Evolutionary conservation across 768 basidiomycete species (phyloP), one percentile per base, ranked within the genome.

Genomic region (Tremella yokohamensis): DNA sequence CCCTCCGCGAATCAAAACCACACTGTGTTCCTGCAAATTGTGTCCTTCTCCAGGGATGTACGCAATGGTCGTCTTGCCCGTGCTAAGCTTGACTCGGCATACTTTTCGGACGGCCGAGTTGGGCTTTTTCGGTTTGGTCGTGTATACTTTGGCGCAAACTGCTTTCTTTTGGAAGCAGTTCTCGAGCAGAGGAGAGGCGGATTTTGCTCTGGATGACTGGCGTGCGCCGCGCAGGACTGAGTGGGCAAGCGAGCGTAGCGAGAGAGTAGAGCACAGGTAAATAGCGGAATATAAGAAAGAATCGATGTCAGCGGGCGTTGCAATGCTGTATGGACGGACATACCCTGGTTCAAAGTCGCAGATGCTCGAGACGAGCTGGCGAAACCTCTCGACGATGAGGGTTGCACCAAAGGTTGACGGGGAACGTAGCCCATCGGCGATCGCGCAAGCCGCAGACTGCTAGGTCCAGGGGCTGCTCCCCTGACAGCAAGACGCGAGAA

Each of bases 21-120:
- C 94, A 77, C 87, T 88, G 71, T 99, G 96, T 75, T 98, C 96
- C 79, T 98, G 96, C 69, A 98, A 77, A 73, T 96, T 97, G 76
- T 98, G 94, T 0, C 96, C 96, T 73, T 98, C 96, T 67, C 96
- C 96, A 45, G 87, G 89, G 57, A 98, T 90, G 76, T 97, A 98
- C 15, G 91, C 92, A 81, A 88, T 88, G 62, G 92, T 82, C 42
- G 85, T 86, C 76, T 88, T 86, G 50, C 96, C 96, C 12, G 86
- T 91, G 19, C 86, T 83, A 56, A 99, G 81, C 79, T 94, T 94
- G 65, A 99, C 86, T 68, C 89, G 83, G 44, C 92, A 92, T 56
- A 98, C 90, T 80, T 97, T 98, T 60, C 96, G 89, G 73, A 96
- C 91, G 38, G 93, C 93, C 11, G 94, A 98, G 78, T 99, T 99